Conservation (phyloP, 108 stramenopile genomes). For the Fistulifera pelliculosa region DNA sequence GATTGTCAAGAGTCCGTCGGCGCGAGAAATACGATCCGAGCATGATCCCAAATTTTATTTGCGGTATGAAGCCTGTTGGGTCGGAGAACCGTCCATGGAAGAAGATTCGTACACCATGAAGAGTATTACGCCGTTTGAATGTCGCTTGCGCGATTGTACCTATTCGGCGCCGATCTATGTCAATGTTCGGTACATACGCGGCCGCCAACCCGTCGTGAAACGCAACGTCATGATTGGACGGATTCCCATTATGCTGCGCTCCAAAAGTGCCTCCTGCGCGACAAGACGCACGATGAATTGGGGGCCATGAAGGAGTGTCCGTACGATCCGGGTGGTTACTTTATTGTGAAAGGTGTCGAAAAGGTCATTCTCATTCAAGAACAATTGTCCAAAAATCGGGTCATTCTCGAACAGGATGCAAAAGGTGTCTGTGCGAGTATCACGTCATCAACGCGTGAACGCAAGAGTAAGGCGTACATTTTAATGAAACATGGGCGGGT, state of each 20-base stretch:
- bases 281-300: conserved; percentile 75
- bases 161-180: conserved; percentile 98
- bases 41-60: conserved; percentile 94
- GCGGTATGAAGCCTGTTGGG: conserved; percentile 92
- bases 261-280: conserved; percentile 84
- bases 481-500: conserved; percentile 80
- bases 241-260: conserved; percentile 96
- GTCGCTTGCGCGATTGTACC: conserved; percentile 94
- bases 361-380: conserved; percentile 99
- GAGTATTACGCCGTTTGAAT: conserved; percentile 91
- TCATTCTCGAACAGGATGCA: conserved; percentile 91
- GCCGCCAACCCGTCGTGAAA: conserved; percentile 88
- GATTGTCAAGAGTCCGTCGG: conserved; percentile 79
- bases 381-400: conserved; percentile 97
- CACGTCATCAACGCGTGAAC: conserved; percentile 90
- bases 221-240: conserved; percentile 72
- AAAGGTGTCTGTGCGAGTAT: conserved; percentile 84
- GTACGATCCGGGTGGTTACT: conserved; percentile 99
- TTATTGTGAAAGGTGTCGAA: conserved; percentile 95
- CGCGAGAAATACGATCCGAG: conserved; percentile 86
- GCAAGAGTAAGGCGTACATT: conserved; percentile 88
- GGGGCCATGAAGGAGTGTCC: conserved; percentile 96
- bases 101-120: conserved; percentile 81
- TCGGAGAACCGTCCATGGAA: conserved; percentile 87
- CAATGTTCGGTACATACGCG: conserved; percentile 93